Percentiles rank a stretch among this genome's conserved stretches.
phyloP scores from a whole-genome alignment of 805 yeast genomes.

The Komagataella phaffii region DNA sequence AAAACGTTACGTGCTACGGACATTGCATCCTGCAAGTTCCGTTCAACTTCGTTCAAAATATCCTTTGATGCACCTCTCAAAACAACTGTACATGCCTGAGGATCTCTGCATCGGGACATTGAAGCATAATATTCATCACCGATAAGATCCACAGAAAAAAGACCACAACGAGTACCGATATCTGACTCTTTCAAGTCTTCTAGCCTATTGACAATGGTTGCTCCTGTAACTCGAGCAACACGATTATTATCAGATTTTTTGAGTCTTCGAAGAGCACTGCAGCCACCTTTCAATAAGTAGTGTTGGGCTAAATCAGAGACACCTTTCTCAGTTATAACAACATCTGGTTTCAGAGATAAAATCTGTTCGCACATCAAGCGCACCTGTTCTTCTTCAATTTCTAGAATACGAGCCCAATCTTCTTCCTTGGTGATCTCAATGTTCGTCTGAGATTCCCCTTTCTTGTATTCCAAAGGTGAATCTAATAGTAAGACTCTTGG shows the following conservation, averaged over 20 bases:
- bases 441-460: conserved; percentile 98
- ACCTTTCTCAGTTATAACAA: conserved; percentile 96
- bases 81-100: conserved; percentile 87
- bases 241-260: conserved; percentile 93
- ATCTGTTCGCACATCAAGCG: conserved; percentile 76
- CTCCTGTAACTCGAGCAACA: conserved; percentile 95
- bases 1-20: conserved; percentile 92
- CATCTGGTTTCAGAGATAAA: conserved; percentile 76
- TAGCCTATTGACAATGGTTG: conserved; percentile 88
- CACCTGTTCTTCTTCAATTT: conserved; percentile 97
- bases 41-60: conserved; percentile 87
- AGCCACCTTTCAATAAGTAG: conserved; percentile 84
- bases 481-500: conserved; percentile 85
- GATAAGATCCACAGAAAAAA: conserved; percentile 84
- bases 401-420: conserved; percentile 90
- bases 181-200: conserved; percentile 90
- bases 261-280: conserved; percentile 85
- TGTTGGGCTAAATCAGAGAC: conserved; percentile 97
- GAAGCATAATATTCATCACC: conserved; percentile 96
- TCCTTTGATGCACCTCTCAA: conserved; percentile 96
- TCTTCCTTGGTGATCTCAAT: conserved; percentile 92
- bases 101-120: conserved; percentile 66
- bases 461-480: conserved; percentile 95
- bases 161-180: conserved; percentile 79
- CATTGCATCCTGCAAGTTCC: conserved; percentile 97